Evolutionary conservation across 192 early-diverging fungal species (phyloP).

Genomic region (Rhizoclosmatium sp.): DNA sequence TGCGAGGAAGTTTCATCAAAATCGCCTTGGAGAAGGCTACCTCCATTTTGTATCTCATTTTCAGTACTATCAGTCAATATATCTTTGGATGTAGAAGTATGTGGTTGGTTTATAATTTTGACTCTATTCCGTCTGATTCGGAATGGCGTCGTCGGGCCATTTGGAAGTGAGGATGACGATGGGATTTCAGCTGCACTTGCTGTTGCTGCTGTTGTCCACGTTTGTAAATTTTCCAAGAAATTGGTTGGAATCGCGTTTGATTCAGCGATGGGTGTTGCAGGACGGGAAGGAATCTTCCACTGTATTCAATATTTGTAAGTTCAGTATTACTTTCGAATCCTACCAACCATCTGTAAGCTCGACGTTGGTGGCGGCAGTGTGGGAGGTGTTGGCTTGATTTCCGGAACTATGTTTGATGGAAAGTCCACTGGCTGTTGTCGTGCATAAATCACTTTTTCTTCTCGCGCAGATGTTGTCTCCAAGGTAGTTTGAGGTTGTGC

Average conservation of each 20-base stretch:
- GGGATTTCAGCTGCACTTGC: slow-evolving; percentile 6
- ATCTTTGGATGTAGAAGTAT: not conserved
- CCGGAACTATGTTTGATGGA: too few species aligned
- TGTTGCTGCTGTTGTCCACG: slow-evolving; percentile 9
- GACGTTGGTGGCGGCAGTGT: too few species aligned
- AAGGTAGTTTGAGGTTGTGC: not conserved
- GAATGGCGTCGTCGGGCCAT: slow-evolving; percentile 16
- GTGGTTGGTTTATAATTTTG: not conserved
- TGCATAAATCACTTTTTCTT: slow-evolving; percentile 4
- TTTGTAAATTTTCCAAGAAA: not conserved
- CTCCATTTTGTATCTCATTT: not conserved
- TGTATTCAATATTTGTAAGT: not conserved
- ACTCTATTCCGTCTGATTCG: not conserved
- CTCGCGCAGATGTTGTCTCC: not conserved
- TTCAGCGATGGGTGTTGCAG: not conserved
- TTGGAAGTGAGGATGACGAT: not conserved
- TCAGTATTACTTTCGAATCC: not conserved
- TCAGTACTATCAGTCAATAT: slow-evolving; percentile 16
- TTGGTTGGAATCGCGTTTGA: not conserved
- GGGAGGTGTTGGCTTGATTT: too few species aligned
- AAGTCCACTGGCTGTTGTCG: not conserved
- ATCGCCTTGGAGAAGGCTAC: slow-evolving; percentile 4
- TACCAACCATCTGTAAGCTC: too few species aligned
- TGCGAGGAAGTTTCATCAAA: slow-evolving; percentile 1
- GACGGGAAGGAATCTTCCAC: not conserved